Evolutionary conservation across 306 rosid species (phyloP), one percentile per base, ranked within the genome.

Genomic region (Corylus heterophylla): DNA sequence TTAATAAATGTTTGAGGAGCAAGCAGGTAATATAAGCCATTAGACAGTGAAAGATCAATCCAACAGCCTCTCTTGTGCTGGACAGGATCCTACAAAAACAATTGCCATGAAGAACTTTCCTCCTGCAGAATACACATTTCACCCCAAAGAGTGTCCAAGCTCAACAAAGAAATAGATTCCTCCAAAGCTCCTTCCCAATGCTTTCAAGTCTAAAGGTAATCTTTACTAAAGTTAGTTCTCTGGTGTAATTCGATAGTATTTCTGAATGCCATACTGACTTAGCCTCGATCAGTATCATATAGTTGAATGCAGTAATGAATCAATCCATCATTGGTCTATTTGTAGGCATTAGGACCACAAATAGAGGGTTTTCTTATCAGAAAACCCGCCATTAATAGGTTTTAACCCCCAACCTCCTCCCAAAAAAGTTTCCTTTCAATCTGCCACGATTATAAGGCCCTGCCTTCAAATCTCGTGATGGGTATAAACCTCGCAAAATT

Each of bases 241-340:
- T 31, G n/a, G 45, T 5, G 69, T 2, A 63, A 13, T 63, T 61
- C 42, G 9, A 31, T 0, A 14, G 69, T 31, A 63, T 63, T 29
- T 29, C 10, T 16, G 29, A 31, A 31, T 63, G 69, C 8, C 18
- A 31, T 12, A 29, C 45, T 31, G 45, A 63, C 45, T 63, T 16
- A 2, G 29, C 45, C 29, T 31, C 44, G 31, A 63, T 29, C 11
- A 6, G 20, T 29, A 14, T 63, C 42, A 63, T 14, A 14, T 35
- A 31, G 39, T 63, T 16, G 4, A 16, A 6, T 29, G 69, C 17
- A 35, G 42, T 63, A 62, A 61, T 61, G 18, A 62, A 62, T 25
- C 14, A 25, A 62, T 29, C 68, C 68, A 92, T 93, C 94, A 62
- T 2, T 29, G 44, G 69, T 29, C 69, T 29, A 12, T 12, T 62